Conservation (phyloP, 73 alveolate species). For the Diophrys sp. region DNA sequence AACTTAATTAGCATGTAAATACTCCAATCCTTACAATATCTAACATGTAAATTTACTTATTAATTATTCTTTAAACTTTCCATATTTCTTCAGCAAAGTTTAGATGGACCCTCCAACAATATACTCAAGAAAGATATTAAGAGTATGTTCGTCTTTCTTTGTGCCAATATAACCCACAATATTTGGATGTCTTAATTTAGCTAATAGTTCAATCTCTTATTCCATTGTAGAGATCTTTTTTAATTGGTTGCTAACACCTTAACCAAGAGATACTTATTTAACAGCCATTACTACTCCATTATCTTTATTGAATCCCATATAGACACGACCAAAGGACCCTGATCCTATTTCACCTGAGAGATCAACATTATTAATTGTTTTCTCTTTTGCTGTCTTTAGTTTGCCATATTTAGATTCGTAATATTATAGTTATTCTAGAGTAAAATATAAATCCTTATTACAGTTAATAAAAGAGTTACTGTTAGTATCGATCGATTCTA, state of each 20-base stretch:
- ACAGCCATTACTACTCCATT: conserved; percentile 45
- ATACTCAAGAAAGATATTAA: conserved; percentile 77
- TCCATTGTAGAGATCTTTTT: conserved; percentile 21
- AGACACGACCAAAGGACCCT: conserved; percentile 57
- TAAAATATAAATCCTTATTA: no score
- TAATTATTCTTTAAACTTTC: conserved; percentile 51
- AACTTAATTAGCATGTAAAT: no score
- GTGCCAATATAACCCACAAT: conserved; percentile 83
- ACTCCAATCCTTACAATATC: conserved; percentile 84
- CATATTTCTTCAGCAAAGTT: conserved; percentile 39
- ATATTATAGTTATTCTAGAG: no score
- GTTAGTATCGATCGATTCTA: no score
- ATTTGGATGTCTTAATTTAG: conserved; percentile 57
- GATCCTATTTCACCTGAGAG: conserved; percentile 30
- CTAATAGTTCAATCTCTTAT: conserved; percentile 37
- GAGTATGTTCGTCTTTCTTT: conserved; percentile 25
- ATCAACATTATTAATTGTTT: conserved; percentile 7
- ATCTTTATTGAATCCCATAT: conserved; percentile 22
- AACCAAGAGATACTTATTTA: conserved; percentile 29
- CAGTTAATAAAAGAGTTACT: no score
- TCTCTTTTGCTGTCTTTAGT: no score
- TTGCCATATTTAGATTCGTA: no score
- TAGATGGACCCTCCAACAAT: conserved; percentile 79
- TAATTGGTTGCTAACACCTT: no score
- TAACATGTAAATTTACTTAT: conserved; percentile 57